Evolutionary conservation across 169 alveolate species (phyloP).

Genomic region (Plasmodium reichenowi): DNA sequence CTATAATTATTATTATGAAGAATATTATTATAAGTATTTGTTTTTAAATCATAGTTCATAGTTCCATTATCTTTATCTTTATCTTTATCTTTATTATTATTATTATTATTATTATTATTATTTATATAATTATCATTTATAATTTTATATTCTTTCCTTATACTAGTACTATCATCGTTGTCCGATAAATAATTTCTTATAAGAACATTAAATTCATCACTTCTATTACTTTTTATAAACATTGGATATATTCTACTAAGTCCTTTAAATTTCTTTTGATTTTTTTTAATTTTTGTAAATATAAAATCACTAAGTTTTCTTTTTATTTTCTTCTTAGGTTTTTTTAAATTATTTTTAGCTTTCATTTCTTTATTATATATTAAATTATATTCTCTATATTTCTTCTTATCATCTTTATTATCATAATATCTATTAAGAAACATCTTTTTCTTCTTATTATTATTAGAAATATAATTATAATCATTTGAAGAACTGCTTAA

Average conservation of each 20-base stretch:
- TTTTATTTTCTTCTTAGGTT: conserved; percentile 22
- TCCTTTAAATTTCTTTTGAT: conserved; percentile 42
- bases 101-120: too few species aligned
- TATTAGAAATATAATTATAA: neutral
- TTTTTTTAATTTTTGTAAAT: conserved; percentile 34
- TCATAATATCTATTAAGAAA: neutral
- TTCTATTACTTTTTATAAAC: conserved; percentile 18
- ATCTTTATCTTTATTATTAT: too few species aligned
- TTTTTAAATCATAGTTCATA: neutral
- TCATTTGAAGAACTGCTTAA: neutral
- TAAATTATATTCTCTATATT: neutral
- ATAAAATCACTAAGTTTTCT: conserved; percentile 67
- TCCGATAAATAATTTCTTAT: conserved; percentile 29
- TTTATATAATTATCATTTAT: too few species aligned
- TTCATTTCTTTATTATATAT: neutral
- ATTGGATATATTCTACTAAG: conserved; percentile 35
- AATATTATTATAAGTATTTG: neutral
- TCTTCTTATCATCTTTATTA: neutral
- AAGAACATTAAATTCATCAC: conserved; percentile 40
- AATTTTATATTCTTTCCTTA: too few species aligned
- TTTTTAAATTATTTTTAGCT: conserved; percentile 1
- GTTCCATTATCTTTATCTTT: too few species aligned
- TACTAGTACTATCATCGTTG: neutral
- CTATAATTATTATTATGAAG: neutral
- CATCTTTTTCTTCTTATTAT: neutral